Percentiles rank a stretch among this genome's conserved stretches.
Conservation (phyloP, 768 basidiomycete species). For the Cyclocybe aegerita region DNA sequence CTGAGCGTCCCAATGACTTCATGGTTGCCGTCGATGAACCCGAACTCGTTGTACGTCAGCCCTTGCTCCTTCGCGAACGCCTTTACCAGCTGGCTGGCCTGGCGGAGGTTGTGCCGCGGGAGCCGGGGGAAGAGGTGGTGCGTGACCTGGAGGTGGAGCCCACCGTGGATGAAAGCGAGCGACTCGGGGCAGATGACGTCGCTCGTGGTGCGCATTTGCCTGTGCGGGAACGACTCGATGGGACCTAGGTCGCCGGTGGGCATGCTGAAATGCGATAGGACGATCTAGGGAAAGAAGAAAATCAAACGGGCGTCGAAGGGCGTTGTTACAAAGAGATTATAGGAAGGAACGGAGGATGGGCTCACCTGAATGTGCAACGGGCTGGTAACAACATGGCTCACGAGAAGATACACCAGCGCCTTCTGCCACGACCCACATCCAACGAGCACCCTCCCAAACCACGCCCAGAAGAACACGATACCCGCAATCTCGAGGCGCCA, state of each 20-base stretch:
- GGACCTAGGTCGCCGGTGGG: slow-evolving; percentile 92
- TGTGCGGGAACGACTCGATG: slow-evolving; percentile 86
- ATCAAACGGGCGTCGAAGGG: neutral
- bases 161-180: slow-evolving; percentile 91
- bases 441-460: slow-evolving; percentile 74
- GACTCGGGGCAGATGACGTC: slow-evolving; percentile 88
- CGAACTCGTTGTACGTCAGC: slow-evolving; percentile 87
- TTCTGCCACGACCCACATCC: slow-evolving; percentile 73
- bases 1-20: slow-evolving; percentile 82
- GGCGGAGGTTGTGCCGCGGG: slow-evolving; percentile 87
- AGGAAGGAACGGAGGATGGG: slow-evolving; percentile 2
- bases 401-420: slow-evolving; percentile 70
- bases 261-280: slow-evolving; percentile 96
- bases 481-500: slow-evolving; percentile 77
- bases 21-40: slow-evolving; percentile 82
- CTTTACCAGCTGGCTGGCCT: slow-evolving; percentile 83
- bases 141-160: slow-evolving; percentile 96
- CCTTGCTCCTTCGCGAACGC: slow-evolving; percentile 85
- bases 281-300: slow-evolving; percentile 54
- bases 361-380: slow-evolving; percentile 90
- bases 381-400: slow-evolving; percentile 84
- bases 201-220: slow-evolving; percentile 96
- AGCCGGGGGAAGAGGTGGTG: slow-evolving; percentile 97
- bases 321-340: neutral
- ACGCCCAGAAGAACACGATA: slow-evolving; percentile 83